These are phyloP conservation scores for Hypoxylon perforatum DNA, from an alignment of 495 filamentous ascomycete species.

Conservation along the genomic window DNA sequence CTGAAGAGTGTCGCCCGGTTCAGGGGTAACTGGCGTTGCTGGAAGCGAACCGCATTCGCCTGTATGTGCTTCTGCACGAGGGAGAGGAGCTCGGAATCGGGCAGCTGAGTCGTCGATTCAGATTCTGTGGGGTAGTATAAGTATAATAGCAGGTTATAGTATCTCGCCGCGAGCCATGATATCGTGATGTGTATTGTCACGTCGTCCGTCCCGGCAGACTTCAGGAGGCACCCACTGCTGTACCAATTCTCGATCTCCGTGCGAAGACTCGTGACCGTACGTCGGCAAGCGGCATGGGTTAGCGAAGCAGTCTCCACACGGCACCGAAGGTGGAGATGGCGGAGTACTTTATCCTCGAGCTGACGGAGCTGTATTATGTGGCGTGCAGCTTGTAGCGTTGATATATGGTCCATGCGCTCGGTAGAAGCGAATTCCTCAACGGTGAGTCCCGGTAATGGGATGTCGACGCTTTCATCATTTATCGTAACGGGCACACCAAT, in stretches of 20 bases:
- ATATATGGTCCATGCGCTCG: constrained; percentile 39
- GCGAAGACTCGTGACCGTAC: too few species aligned
- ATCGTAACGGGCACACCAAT: constrained; percentile 41
- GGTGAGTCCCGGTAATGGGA: constrained; percentile 46
- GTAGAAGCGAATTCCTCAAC: constrained; percentile 44
- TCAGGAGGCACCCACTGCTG: neutral
- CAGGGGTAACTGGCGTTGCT: constrained; percentile 45
- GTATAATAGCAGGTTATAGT: constrained; percentile 41
- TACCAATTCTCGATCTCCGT: too few species aligned
- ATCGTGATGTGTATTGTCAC: constrained; percentile 47
- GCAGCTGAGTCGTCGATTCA: constrained; percentile 13
- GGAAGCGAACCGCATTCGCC: constrained; percentile 38
- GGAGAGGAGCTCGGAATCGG: constrained; percentile 31
- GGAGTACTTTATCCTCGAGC: constrained; percentile 43
- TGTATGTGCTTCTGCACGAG: constrained; percentile 47
- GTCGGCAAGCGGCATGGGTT: too few species aligned
- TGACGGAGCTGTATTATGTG: constrained; percentile 47
- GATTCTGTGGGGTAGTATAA: too few species aligned
- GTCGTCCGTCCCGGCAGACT: constrained; percentile 37
- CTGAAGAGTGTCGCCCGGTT: constrained; percentile 45
- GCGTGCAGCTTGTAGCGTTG: constrained; percentile 43
- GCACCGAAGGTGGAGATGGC: constrained; percentile 21
- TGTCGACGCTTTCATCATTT: constrained; percentile 35
- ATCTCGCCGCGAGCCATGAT: constrained; percentile 45
- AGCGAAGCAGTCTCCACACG: constrained; percentile 4